These are phyloP conservation scores for Penicillium pancosmium DNA, from an alignment of 495 filamentous ascomycete genomes.

Conservation along the genomic window DNA sequence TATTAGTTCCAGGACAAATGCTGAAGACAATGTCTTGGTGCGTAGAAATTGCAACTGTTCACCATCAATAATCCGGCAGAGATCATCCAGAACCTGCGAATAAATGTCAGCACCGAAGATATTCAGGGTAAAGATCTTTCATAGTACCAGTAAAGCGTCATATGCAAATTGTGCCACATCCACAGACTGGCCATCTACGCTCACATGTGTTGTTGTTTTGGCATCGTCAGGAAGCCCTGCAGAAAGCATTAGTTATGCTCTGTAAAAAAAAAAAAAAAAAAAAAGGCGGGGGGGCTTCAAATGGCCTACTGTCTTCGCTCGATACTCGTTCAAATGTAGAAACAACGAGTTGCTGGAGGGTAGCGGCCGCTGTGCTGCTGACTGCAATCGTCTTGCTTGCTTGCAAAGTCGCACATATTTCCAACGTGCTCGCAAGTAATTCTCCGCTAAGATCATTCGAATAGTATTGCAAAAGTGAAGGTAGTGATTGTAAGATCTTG, in stretches of 20 bases:
- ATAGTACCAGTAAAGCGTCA: constrained; percentile 75
- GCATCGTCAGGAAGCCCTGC: constrained; percentile 58
- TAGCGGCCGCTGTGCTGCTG: constrained; percentile 92
- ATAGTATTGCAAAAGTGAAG: constrained; percentile 91
- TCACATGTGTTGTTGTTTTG: constrained; percentile 37
- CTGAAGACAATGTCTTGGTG: constrained; percentile 72
- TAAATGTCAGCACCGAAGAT: constrained; percentile 22
- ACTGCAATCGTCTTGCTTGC: constrained; percentile 88
- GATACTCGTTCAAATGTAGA: constrained; percentile 91
- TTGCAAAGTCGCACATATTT: constrained; percentile 89
- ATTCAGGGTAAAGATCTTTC: background rate
- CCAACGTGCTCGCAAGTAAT: constrained; percentile 75
- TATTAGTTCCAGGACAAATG: constrained; percentile 86
- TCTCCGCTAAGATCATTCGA: constrained; percentile 77
- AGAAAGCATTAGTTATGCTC: constrained; percentile 37
- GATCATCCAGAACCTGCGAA: constrained; percentile 75
- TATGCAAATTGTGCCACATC: constrained; percentile 73
- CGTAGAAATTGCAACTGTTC: constrained; percentile 78
- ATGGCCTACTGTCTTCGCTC: constrained; percentile 65
- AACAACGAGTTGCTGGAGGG: constrained; percentile 89
- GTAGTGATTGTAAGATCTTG: constrained; percentile 92
- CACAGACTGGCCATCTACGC: constrained; percentile 60
- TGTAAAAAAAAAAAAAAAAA: no score
- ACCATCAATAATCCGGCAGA: constrained; percentile 84
- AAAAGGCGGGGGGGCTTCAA: no score